Conservation (phyloP, 2,329 filamentous ascomycete species). For the Ophiostoma montium region DNA sequence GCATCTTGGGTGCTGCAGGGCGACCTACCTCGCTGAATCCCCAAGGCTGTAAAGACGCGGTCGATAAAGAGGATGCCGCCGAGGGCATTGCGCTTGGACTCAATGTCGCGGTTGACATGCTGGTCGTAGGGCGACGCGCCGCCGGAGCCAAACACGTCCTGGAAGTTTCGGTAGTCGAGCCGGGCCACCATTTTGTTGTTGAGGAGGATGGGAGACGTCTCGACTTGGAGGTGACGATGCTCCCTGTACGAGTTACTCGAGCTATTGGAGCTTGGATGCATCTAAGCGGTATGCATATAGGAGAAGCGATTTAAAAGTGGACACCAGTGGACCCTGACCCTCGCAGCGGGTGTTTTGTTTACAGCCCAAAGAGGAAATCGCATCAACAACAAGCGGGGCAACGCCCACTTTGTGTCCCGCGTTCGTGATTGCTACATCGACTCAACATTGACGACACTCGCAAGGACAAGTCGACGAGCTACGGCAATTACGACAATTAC, state of each 20-base stretch:
- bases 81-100: slow-evolving; percentile 50
- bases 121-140: slow-evolving; percentile 48
- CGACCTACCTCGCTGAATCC: slow-evolving; percentile 49
- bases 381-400: slow-evolving; percentile 17
- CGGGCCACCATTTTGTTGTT: slow-evolving; percentile 9
- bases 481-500: not conserved
- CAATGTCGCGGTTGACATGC: slow-evolving; percentile 46
- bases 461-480: not conserved
- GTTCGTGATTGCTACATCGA: not conserved
- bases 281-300: not conserved
- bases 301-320: not conserved
- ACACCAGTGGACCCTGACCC: not conserved
- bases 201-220: no score
- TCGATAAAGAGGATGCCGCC: slow-evolving; percentile 68
- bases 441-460: not conserved
- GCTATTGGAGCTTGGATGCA: not conserved
- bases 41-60: slow-evolving; percentile 55
- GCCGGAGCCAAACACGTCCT: slow-evolving; percentile 51
- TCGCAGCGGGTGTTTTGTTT: slow-evolving; percentile 14
- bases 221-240: not conserved
- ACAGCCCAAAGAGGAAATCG: slow-evolving; percentile 13
- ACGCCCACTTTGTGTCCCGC: slow-evolving; percentile 3
- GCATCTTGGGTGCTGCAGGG: no score
- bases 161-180: slow-evolving; percentile 53
- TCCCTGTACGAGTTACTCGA: no score